Evolutionary conservation across 2,329 filamentous ascomycete genomes (phyloP), one percentile per base, ranked within the genome.

Genomic region (Juglanconis oblonga): DNA sequence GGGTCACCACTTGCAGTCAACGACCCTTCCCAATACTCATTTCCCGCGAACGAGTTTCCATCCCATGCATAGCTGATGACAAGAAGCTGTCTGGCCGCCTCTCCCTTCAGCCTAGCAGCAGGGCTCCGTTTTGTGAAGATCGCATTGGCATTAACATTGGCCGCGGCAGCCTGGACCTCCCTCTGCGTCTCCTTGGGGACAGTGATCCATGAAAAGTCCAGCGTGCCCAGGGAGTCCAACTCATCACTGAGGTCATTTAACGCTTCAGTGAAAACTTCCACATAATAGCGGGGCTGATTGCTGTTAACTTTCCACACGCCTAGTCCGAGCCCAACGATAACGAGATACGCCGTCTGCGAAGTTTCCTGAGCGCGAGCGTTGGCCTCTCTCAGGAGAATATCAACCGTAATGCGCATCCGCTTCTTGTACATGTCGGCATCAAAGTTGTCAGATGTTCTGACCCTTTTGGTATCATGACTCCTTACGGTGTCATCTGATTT

Each of bases 61-160:
- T 73, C 71, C 71, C 71, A 73, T 0, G 71, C 69, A 31, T 72
- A 73, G 42, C 65, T 68, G 17, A 73, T 10, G 4, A 72, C 69
- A 1, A 72, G 69, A 0, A 73, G 62, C 33, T 68, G 64, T 9
- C 61, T 32, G 9, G 62, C 64, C 2, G 62, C 60, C 0, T 59
- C 51, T 1, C 17, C 47, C n/a, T 11, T 4, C 4, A 73, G 62
- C 57, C 65, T 69, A 2, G 56, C 64, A 1, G 70, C 57, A 5
- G 57, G 57, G n/a, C 44, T 35, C 4, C 52, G 40, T 29, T 29
- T 55, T 4, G 57, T 35, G 45, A 59, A 59, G 5, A 44, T 11
- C 6, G 36, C 57, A 11, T 55, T 33, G 32, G 55, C 50, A 31
- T 44, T 47, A 10, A 50, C 13, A 4, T 4, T 10, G 13, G 10